Evolutionary conservation across 225 moss, liverwort and hornwort species (phyloP).

Genomic region (Climacium dendroides): DNA sequence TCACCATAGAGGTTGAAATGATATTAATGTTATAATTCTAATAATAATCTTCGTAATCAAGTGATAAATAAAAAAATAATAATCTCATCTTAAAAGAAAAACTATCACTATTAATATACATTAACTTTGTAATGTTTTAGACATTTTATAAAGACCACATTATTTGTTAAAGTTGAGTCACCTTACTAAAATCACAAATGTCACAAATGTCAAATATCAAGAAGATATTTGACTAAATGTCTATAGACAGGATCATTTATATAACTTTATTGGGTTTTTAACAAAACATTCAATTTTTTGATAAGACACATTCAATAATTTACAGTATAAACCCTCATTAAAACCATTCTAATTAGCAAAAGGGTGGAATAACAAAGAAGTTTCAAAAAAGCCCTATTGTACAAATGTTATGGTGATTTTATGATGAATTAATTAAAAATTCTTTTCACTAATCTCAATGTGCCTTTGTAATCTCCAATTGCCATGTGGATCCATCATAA

Average conservation of each 20-base stretch:
- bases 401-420: neutral
- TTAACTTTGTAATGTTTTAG: neutral
- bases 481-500: conserved; percentile 9
- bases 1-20: neutral
- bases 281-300: neutral
- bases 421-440: neutral
- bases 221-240: neutral
- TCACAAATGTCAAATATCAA: neutral
- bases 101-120: neutral
- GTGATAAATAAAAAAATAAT: neutral
- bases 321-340: neutral
- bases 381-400: neutral
- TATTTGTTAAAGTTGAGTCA: too few relatives aligned
- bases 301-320: neutral
- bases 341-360: neutral
- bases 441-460: neutral
- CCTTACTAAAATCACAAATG: too few relatives aligned
- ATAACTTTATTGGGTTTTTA: neutral
- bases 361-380: neutral
- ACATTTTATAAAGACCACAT: neutral
- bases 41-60: neutral
- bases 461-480: conserved; percentile 21
- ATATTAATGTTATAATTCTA: neutral
- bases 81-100: neutral
- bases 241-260: neutral